Base-by-base conservation (phyloP, 352 stramenopile genomes). In the Globisporangium ultimum region DNA sequence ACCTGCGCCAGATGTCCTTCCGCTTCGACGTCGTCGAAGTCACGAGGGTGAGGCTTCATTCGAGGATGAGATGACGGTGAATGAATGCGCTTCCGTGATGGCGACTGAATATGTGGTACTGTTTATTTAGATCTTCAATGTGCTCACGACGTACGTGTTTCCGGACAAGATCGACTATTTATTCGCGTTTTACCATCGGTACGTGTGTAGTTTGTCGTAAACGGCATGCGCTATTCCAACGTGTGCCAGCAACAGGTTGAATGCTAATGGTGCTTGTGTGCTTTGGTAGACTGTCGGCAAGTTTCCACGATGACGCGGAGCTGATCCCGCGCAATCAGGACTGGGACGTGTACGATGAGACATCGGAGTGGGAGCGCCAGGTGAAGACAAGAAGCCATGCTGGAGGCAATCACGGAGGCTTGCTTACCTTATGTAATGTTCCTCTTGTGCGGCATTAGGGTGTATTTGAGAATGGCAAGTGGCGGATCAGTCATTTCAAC, bases 111-210 rank as follows among this genome's bases (percentile, higher is more conserved):
- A 36, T 11, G 28, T 41, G 13, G 1, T 20, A 12, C 22, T 63
- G 7, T 51, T 55, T 32, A 10, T 53, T n/a, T 18, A 93, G 79
- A 90, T 94, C 55, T 84, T 78, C 53, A 81, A 76, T 18, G 77
- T 94, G 58, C 71, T 94, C 48, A 87, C 72, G 55, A 86, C 80
- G 43, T 94, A 92, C 62, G 82, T 91, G 48, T 94, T 94, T 43
- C 84, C 84, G 10, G 74, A 90, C 53, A 90, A 90, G 64, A 88
- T 82, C 20, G 77, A 91, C 68, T 94, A 82, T 64, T 69, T 94
- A 42, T 94, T 94, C 53, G 84, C 84, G 9, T 94, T 94, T 63
- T 92, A 90, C 53, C 84, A 92, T 61, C 66, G 77, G 70, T 87
- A 54, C 22, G 65, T 67, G 28, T 10, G 4, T 2, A 2, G 28